A percentile compares a stretch with the other conserved stretches of the same genome.
Evolutionary conservation across 2,329 filamentous ascomycete genomes (phyloP).

Genomic region (Talaromyces rugulosus): DNA sequence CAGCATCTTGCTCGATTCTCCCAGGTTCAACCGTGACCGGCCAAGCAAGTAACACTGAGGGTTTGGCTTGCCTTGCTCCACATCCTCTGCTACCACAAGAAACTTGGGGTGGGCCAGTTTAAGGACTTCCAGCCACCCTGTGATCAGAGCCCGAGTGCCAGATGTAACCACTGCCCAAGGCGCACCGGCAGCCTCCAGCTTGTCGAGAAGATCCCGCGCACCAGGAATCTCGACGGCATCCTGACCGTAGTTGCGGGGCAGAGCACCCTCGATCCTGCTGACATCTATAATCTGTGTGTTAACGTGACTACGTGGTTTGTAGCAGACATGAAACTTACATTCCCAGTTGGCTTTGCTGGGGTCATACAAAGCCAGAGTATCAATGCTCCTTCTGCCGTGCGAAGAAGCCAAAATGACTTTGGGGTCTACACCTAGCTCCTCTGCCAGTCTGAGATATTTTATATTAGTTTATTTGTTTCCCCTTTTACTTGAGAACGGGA

Average conservation of each 20-base stretch:
- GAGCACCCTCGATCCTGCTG: slow-evolving; percentile 67
- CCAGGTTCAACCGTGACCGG: slow-evolving; percentile 54
- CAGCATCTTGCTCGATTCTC: slow-evolving; percentile 53
- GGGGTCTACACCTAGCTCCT: slow-evolving; percentile 80
- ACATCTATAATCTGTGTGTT: slow-evolving; percentile 56
- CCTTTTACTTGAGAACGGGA: neutral
- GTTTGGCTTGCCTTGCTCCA: slow-evolving; percentile 71
- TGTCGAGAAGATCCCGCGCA: slow-evolving; percentile 64
- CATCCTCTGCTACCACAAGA: slow-evolving; percentile 72
- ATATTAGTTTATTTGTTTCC: neutral
- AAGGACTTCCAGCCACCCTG: slow-evolving; percentile 67
- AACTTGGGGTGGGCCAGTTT: slow-evolving; percentile 61
- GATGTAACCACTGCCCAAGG: slow-evolving; percentile 84
- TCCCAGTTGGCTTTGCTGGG: slow-evolving; percentile 89
- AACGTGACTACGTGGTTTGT: neutral
- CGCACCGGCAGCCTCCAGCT: slow-evolving; percentile 57
- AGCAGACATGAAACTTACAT: slow-evolving; percentile 55
- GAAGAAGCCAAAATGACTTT: slow-evolving; percentile 82
- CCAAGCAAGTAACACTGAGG: slow-evolving; percentile 70
- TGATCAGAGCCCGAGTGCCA: slow-evolving; percentile 62
- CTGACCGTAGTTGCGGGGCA: slow-evolving; percentile 71
- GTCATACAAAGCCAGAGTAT: slow-evolving; percentile 73
- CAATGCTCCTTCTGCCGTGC: slow-evolving; percentile 85
- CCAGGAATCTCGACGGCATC: slow-evolving; percentile 85
- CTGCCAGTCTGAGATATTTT: slow-evolving; percentile 46